Percentiles rank a stretch among this genome's conserved stretches.
Conservation (phyloP, 2,329 filamentous ascomycete genomes). For the Sordariomycetes sp. region DNA sequence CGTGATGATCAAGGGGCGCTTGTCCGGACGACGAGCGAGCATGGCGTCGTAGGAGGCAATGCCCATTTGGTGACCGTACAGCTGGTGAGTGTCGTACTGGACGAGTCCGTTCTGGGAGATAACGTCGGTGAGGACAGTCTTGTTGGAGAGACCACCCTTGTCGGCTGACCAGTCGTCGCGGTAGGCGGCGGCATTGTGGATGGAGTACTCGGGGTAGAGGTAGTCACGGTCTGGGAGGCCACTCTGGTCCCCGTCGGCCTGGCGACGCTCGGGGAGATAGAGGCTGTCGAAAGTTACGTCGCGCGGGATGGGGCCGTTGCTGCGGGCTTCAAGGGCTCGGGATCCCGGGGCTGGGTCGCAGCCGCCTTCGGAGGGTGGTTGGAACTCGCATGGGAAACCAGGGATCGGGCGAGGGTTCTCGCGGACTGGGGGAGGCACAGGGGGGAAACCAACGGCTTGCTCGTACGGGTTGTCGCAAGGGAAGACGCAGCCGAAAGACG, state of each 20-base stretch:
- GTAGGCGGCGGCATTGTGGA: slow-evolving; percentile 60
- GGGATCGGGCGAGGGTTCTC: slow-evolving; percentile 55
- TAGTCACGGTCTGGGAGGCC: slow-evolving; percentile 45
- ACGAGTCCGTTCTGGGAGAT: slow-evolving; percentile 63
- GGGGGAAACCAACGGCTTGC: slow-evolving; percentile 38
- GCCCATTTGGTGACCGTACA: slow-evolving; percentile 67
- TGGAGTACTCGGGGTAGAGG: slow-evolving; percentile 66
- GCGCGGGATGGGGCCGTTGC: neutral
- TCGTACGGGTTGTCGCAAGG: slow-evolving; percentile 12
- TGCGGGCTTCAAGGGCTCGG: neutral
- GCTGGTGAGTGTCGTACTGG: slow-evolving; percentile 79
- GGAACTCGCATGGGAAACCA: slow-evolving; percentile 48
- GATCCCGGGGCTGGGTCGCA: slow-evolving; percentile 1
- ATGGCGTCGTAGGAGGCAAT: slow-evolving; percentile 70
- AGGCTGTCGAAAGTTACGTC: slow-evolving; percentile 3
- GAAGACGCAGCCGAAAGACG: slow-evolving; percentile 29
- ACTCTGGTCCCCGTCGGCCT: slow-evolving; percentile 30
- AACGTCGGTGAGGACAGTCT: slow-evolving; percentile 68
- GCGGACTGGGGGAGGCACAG: slow-evolving; percentile 52
- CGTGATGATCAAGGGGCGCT: slow-evolving; percentile 77
- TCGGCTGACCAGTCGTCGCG: slow-evolving; percentile 31
- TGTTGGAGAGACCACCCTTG: slow-evolving; percentile 46
- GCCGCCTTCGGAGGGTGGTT: slow-evolving; percentile 9
- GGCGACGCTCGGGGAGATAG: slow-evolving; percentile 36
- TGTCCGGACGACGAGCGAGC: slow-evolving; percentile 50